Evolutionary conservation across 1,284 basidiomycete genomes (phyloP), one percentile per base, ranked within the genome.

Genomic region (Austropuccinia psidii): DNA sequence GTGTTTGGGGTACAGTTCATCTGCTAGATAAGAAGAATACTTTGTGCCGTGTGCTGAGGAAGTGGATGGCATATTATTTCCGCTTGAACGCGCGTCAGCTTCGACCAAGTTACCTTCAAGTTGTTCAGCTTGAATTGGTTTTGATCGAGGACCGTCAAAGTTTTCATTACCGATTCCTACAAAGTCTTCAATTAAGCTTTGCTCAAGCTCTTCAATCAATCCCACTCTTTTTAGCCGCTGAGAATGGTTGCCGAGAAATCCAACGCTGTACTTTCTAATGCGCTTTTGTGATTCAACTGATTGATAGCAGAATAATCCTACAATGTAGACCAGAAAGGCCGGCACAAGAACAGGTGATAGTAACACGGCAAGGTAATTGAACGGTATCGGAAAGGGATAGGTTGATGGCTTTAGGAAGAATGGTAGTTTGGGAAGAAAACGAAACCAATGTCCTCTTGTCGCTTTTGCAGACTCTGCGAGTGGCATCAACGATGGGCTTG

Each of bases 261-360:
- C 67, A 4, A 69, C 52, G 41, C 55, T 69, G 43, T 69, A 58
- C 24, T 69, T 69, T n/a, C 58, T 69, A 27, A 69, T 69, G 29
- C 54, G 35, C 29, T 58, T 39, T n/a, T 54, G 35, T 17, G 67
- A 69, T 29, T 69, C 37, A 6, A 29, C 45, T 21, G 67, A 69
- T 69, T 69, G 67, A 47, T 57, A 58, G 35, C 35, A 69, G 39
- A 69, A 69, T 17, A 54, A 57, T 45, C 54, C 39, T 9, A 69
- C 11, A 17, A 69, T 57, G 41, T 69, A 69, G 27, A 29, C 47
- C 11, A 69, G 6, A 47, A 69, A 69, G 9, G 49, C 50, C 24
- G 67, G 67, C 11, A 54, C 55, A 11, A 69, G 39, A 24, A 69
- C 35, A 0, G 67, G 67, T 31, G 67, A 69, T 19, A 69, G 17